Evolutionary conservation across 129 eudicot species (phyloP), one percentile per base, ranked within the genome.

Genomic region (Arctium minus): DNA sequence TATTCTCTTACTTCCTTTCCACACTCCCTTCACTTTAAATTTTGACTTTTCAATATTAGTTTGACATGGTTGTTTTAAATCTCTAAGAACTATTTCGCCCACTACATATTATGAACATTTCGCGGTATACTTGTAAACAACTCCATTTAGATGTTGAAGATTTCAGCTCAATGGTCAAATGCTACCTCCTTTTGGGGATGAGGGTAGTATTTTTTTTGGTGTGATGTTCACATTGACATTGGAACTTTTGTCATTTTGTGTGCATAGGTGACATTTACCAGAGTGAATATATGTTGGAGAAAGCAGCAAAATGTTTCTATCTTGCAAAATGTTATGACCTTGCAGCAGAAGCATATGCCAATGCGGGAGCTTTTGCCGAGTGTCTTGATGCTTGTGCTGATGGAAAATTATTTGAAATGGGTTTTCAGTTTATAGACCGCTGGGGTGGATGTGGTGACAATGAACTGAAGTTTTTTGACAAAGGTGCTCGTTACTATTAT

Each of bases 301-400:
- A 82, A 76, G 81, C 86, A 22, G 86, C 77, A 69, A 22, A 69
- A 12, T 82, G 86, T 50, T 82, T 18, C 48, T 11, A 2, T 60
- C 86, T 39, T 10, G 93, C 94, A 8, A 88, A 83, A 74, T 50
- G 83, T 48, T 90, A 78, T 50, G 39, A 85, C 81, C 79, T 6
- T 30, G 94, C 94, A 17, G 98, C 85, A 18, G 82, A 85, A 80
- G 85, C 71, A 56, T 92, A 88, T 70, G 90, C 87, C 30, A 80
- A 83, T 76, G 89, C 81, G 0, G 79, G 89, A 73, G 86, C 31
- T 17, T 83, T 87, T 80, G 44, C 85, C 10, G 85, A 90, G 72
- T 86, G 97, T 84, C 72, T 94, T 74, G 80, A 81, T 5, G 91
- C 87, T 79, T 94, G 94, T 80, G 8, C 74, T 2, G 74, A 81